Base-by-base conservation (phyloP, 129 eudicot genomes). In the Flaveria brownii region DNA sequence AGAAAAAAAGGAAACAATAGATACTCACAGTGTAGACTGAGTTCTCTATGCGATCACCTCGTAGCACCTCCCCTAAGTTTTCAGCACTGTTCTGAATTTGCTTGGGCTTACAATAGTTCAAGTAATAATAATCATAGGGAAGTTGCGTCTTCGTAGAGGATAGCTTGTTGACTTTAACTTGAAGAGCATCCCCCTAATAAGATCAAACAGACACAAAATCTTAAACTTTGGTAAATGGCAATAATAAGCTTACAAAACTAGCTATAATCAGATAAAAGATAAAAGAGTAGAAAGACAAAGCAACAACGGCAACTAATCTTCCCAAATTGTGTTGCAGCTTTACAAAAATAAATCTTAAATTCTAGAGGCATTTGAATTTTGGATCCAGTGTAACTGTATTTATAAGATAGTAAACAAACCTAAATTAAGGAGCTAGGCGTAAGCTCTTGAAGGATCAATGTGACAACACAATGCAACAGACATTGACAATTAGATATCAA, bases 21-120 rank as follows among this genome's bases (percentile, higher is more conserved):
- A 47, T 78, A 45, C 92, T 77, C 69, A 93, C 98, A 9, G 88
- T 85, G 82, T 88, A 93, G 60, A 91, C 85, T 22, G 98, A 93
- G 75, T 93, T 93, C 85, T 93, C 98, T 47, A 91, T 93, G 72
- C 98, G 96, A 80, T 93, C 98, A 71, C 98, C 98, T 49, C 98
- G 87, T 16, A 93, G 87, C 51, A 93, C 97, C 81, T 93, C 97
- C 17, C 98, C 98, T 83, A 90, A 85, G 81, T 93, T 93, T 74
- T 93, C 97, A 63, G 97, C 98, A 82, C 85, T 92, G 84, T 93
- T 91, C 75, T 52, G 77, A 77, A 93, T 93, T 68, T 85, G 85
- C 12, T 78, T 41, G 18, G 98, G 98, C 82, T 91, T 93, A 79
- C 98, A 93, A 82, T 88, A 90, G n/a, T 80, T 88, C 85, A 93